phyloP scores from a whole-genome alignment of 495 filamentous ascomycete genomes.

The Penicillium coffeae region DNA sequence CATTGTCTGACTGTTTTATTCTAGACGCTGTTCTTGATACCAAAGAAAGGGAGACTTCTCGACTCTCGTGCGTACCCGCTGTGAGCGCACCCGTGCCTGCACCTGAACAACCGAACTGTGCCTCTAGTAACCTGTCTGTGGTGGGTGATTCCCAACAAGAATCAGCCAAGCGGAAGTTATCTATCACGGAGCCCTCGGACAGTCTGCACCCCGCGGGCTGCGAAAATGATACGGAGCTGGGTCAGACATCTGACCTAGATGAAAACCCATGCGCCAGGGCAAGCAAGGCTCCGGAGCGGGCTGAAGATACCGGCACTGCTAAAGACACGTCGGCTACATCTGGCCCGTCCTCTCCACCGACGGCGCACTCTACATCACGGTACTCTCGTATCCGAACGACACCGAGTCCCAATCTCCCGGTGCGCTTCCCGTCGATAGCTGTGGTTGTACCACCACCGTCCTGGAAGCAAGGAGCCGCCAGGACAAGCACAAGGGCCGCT shows the following conservation, averaged over 20 bases:
- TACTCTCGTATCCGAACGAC: slow-evolving; percentile 4
- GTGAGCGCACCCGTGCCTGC: slow-evolving; percentile 1
- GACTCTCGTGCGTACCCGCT: neutral
- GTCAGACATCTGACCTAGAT: slow-evolving; percentile 5
- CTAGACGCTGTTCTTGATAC: slow-evolving; percentile 4
- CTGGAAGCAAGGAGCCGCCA: slow-evolving; percentile 7
- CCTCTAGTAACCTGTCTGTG: slow-evolving; percentile 6
- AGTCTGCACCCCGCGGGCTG: neutral
- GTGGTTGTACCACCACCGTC: slow-evolving; percentile 8
- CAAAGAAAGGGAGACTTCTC: slow-evolving; percentile 6
- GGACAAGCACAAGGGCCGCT: slow-evolving; percentile 11
- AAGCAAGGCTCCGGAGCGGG: slow-evolving; percentile 2
- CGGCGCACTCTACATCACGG: neutral
- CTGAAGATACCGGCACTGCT: slow-evolving; percentile 4
- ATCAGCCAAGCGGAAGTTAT: slow-evolving; percentile 8
- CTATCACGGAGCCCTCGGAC: slow-evolving; percentile 1
- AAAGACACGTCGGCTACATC: slow-evolving; percentile 1
- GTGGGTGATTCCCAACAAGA: slow-evolving; percentile 5
- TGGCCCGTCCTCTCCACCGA: slow-evolving; percentile 3
- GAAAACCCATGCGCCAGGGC: slow-evolving; percentile 5
- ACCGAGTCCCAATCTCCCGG: neutral
- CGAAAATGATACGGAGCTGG: slow-evolving; percentile 6
- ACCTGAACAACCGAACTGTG: slow-evolving; percentile 7
- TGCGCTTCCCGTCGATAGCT: slow-evolving; percentile 10
- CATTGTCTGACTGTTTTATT: slow-evolving; percentile 9